These are phyloP conservation scores for Phialocephala sp. DNA, from an alignment of 2,329 filamentous ascomycete species.

Conservation along the genomic window DNA sequence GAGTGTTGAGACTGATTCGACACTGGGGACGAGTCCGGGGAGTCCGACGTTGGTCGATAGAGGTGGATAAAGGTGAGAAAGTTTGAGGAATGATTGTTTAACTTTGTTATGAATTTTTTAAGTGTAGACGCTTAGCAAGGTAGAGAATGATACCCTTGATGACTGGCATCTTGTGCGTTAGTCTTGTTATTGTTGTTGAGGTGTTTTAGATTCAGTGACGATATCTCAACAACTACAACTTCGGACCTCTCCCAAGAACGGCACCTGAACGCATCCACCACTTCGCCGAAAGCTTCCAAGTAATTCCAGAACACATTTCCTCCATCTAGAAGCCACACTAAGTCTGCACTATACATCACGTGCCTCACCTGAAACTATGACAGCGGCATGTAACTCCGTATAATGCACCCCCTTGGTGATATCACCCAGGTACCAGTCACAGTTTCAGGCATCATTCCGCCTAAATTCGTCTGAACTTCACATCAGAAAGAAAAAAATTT, in stretches of 20 bases:
- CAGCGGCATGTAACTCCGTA: not conserved
- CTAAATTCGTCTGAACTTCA: slow-evolving; percentile 6
- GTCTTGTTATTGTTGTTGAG: not conserved
- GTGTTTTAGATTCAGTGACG: not conserved
- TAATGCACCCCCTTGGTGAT: not conserved
- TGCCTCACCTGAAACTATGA: not conserved
- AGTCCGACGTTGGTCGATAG: slow-evolving; percentile 33
- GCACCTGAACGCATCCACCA: not conserved
- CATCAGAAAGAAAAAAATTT: not conserved
- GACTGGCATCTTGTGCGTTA: not conserved
- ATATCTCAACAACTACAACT: not conserved
- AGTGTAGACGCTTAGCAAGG: too few relatives aligned
- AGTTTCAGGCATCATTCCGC: not conserved
- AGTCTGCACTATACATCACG: not conserved
- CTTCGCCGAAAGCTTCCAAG: not conserved
- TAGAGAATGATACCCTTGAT: slow-evolving; percentile 10
- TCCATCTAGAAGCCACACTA: not conserved
- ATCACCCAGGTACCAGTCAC: not conserved
- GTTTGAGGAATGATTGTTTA: not conserved
- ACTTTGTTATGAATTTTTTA: not conserved
- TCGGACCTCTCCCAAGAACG: not conserved
- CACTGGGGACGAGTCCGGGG: slow-evolving; percentile 40
- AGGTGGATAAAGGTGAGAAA: slow-evolving; percentile 14
- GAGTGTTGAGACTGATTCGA: slow-evolving; percentile 40
- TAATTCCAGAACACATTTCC: not conserved